Percentiles rank a stretch among this genome's conserved stretches.
Evolutionary conservation across 192 early-diverging fungal genomes (phyloP).

Genomic region (Coemansia umbellata): DNA sequence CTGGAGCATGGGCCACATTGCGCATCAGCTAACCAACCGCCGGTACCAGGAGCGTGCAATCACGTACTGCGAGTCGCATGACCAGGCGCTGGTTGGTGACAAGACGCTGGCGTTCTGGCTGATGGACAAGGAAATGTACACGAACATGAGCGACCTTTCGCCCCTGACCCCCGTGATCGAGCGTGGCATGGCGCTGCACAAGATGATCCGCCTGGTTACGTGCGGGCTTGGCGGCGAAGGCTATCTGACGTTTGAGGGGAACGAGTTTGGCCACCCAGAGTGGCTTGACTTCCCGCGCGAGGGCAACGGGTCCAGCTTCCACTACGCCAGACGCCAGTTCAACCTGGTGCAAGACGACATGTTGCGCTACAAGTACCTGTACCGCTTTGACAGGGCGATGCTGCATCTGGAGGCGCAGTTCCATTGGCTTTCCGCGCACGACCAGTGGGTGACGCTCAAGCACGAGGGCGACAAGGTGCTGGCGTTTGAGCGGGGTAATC

Average conservation of each 20-base stretch:
- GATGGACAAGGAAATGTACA: conserved; percentile 99
- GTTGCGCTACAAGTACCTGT: conserved; percentile 90
- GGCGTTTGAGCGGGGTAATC: conserved; percentile 84
- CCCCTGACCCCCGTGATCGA: conserved; percentile 86
- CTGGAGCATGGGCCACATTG: conserved; percentile 87
- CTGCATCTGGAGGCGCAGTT: conserved; percentile 66
- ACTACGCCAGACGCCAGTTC: conserved; percentile 94
- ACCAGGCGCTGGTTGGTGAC: conserved; percentile 97
- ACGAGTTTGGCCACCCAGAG: conserved; percentile 98
- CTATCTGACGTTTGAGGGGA: conserved; percentile 95
- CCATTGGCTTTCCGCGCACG: conserved; percentile 69
- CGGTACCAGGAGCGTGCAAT: conserved; percentile 89
- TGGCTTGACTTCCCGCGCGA: conserved; percentile 98
- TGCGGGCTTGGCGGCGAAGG: conserved; percentile 92
- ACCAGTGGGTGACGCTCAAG: conserved; percentile 81
- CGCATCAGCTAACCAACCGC: conserved; percentile 85
- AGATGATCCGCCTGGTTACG: conserved; percentile 91
- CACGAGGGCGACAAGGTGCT: conserved; percentile 91
- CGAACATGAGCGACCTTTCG: conserved; percentile 81
- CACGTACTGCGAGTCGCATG: conserved; percentile 93
- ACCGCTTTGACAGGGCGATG: conserved; percentile 88
- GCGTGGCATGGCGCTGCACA: conserved; percentile 91
- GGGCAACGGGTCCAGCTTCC: conserved; percentile 86
- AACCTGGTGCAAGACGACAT: conserved; percentile 85
- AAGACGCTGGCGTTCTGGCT: conserved; percentile 99